Evolutionary conservation across 352 stramenopile species (phyloP).

Genomic region (Phytophthora multivora): DNA sequence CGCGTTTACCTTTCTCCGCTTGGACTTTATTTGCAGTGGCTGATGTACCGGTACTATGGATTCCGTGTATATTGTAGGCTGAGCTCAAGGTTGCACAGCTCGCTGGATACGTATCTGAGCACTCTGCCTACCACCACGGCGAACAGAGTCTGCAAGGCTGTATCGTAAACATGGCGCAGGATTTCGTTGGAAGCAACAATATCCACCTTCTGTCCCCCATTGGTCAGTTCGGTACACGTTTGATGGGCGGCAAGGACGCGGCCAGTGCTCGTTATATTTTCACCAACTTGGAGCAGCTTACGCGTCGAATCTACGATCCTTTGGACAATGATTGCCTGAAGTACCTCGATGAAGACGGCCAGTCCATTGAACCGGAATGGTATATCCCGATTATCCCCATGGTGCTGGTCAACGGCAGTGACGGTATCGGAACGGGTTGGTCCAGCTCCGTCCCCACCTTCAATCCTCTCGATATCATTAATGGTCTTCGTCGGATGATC

Average conservation of each 20-base stretch:
- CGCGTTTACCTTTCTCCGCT: constrained; percentile 41
- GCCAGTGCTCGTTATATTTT: constrained; percentile 95
- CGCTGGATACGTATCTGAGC: constrained; percentile 97
- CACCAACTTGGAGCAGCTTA: constrained; percentile 89
- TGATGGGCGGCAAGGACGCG: constrained; percentile 97
- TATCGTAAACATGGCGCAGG: constrained; percentile 98
- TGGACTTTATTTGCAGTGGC: background rate
- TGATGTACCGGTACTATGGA: constrained; percentile 10
- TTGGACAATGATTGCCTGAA: constrained; percentile 91
- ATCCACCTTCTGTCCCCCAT: constrained; percentile 95
- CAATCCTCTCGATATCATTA: constrained; percentile 92
- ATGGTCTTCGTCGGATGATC: constrained; percentile 72
- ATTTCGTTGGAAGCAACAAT: constrained; percentile 99
- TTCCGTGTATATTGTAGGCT: constrained; percentile 25
- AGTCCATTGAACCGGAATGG: constrained; percentile 93
- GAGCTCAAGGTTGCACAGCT: constrained; percentile 95
- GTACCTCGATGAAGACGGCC: constrained; percentile 92
- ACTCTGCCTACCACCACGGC: constrained; percentile 99
- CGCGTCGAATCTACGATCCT: constrained; percentile 86
- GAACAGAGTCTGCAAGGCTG: constrained; percentile 94
- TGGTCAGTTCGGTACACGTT: constrained; percentile 97
- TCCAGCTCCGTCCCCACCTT: constrained; percentile 93
- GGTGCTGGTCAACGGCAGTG: constrained; percentile 95
- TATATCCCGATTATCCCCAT: constrained; percentile 97
- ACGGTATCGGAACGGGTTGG: constrained; percentile 98